phyloP scores from a whole-genome alignment of 1,284 basidiomycete species.

The Fomitopsis pinicola region DNA sequence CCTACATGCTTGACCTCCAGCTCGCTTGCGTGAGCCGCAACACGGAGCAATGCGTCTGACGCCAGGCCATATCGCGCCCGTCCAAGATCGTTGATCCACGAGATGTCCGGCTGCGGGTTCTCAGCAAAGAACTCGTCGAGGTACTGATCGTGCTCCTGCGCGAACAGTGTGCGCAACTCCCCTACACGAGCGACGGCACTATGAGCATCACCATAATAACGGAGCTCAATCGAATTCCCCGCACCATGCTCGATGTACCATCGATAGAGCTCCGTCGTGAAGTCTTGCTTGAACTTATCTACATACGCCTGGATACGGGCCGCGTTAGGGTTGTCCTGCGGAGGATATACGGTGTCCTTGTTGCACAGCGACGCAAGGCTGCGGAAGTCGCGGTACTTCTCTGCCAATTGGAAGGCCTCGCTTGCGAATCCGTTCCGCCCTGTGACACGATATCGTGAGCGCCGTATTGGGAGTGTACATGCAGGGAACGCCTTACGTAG shows the following conservation, averaged over 20 bases:
- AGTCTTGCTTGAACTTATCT: constrained; percentile 76
- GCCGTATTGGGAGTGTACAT: background rate
- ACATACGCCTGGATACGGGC: constrained; percentile 70
- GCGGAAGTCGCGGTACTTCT: constrained; percentile 81
- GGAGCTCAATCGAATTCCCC: constrained; percentile 3
- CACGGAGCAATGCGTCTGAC: constrained; percentile 58
- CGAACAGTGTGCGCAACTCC: constrained; percentile 72
- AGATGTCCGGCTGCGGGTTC: constrained; percentile 61
- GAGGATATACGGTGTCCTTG: constrained; percentile 58
- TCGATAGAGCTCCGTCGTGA: constrained; percentile 84
- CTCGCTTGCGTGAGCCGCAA: constrained; percentile 52
- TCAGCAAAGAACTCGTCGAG: constrained; percentile 75
- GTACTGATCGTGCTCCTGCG: constrained; percentile 63
- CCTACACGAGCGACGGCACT: constrained; percentile 36
- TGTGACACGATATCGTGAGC: constrained; percentile 20
- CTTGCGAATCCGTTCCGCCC: constrained; percentile 65
- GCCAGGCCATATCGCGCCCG: constrained; percentile 66
- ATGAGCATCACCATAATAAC: background rate
- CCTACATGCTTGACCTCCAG: constrained; percentile 74
- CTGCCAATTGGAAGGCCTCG: constrained; percentile 78
- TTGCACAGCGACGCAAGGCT: constrained; percentile 83
- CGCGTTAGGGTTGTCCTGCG: constrained; percentile 56
- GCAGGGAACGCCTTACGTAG: constrained; percentile 44
- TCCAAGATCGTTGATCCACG: constrained; percentile 90
- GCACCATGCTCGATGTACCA: constrained; percentile 81